A percentile compares a stretch with the other conserved stretches of the same genome.
These are phyloP conservation scores for Pichia phayaonensis DNA, from an alignment of 805 yeast genomes.

Conservation along the genomic window DNA sequence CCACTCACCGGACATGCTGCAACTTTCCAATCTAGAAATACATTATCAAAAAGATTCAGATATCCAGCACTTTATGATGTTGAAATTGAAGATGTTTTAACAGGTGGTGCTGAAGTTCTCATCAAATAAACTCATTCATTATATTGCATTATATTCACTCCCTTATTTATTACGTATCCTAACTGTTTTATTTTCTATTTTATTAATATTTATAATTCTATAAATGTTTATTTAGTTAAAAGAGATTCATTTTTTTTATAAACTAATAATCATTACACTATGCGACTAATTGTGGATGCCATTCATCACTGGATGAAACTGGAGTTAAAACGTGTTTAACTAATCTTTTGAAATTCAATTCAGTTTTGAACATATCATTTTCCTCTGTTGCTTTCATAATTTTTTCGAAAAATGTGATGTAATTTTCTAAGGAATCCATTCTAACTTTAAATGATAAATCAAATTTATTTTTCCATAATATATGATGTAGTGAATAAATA, in stretches of 20 bases:
- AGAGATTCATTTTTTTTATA: neutral
- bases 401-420: constrained; percentile 22
- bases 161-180: neutral
- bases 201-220: neutral
- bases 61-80: constrained; percentile 50
- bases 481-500: constrained; percentile 24
- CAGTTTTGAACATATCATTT: constrained; percentile 11
- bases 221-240: neutral
- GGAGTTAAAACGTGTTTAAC: constrained; percentile 2
- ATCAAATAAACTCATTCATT: constrained; percentile 22
- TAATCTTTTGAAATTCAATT: constrained; percentile 7
- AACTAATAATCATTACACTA: neutral
- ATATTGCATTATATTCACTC: neutral
- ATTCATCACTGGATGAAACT: neutral
- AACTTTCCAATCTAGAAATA: constrained; percentile 43
- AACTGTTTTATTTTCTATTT: neutral
- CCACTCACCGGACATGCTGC: constrained; percentile 10
- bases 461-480: constrained; percentile 18
- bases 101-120: constrained; percentile 74
- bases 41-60: constrained; percentile 70
- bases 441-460: constrained; percentile 16
- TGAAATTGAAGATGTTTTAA: constrained; percentile 70
- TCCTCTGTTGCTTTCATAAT: constrained; percentile 22
- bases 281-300: neutral
- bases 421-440: constrained; percentile 18